Evolutionary conservation across 129 eudicot species (phyloP), one percentile per base, ranked within the genome.

Genomic region (Ambrosia trifida): DNA sequence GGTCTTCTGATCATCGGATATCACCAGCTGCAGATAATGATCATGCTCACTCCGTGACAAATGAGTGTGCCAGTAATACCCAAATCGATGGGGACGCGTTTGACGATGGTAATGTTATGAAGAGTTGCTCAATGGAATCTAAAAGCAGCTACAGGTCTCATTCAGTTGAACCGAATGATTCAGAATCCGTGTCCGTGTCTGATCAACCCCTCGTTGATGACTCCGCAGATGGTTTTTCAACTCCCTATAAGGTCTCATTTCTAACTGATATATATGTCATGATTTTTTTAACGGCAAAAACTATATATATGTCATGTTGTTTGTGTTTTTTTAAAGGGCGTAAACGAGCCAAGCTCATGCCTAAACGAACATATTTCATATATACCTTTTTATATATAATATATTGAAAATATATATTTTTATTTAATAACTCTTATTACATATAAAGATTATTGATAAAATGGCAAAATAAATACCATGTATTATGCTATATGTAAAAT

Each of bases 101-200:
- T 47, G 83, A 85, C 7, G 81, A 58, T 19, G 68, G 47, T 33
- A 80, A 76, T 60, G 63, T 68, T 7, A 69, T 28, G 1, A 86
- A 84, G 14, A 35, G 79, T 2, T 45, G 72, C 57, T 72, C 88
- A 44, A 85, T 79, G 80, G 89, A 85, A 24, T 65, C 80, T 19
- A 76, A 77, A 19, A 79, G 94, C 78, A 84, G 95, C 72, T 53
- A 70, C 58, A 85, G 72, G 56, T 82, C 95, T 66, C 88, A 76
- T 62, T 76, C 91, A 32, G 78, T 68, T 0, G 95, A 82, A 63
- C 89, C 71, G 38, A 69, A 41, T 19, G 87, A 78, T 50, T 59
- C 85, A 30, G 90, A 78, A 36, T 81, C 84, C 0, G 85, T 84
- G 7, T 24, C 28, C 1, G 28, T 24, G 28, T 83, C 85, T 12